Conservation (phyloP, 345 rosid genomes). For the Acer campestre region DNA sequence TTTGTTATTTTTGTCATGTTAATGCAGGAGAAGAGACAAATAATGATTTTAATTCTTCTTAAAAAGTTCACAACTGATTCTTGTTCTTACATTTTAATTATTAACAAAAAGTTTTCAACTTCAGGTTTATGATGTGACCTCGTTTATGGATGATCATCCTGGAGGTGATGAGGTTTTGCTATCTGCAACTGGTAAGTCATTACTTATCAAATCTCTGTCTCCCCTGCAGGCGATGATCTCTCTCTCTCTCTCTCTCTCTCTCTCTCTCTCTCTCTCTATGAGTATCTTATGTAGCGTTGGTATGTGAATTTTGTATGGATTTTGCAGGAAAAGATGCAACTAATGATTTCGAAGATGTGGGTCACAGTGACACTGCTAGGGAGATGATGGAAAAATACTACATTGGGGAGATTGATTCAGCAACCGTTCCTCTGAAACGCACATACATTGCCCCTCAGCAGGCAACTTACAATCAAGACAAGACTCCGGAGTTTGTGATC, state of each 20-base stretch:
- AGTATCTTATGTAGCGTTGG: neutral
- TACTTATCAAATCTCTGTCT: neutral
- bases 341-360: conserved; percentile 90
- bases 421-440: conserved; percentile 61
- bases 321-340: conserved; percentile 86
- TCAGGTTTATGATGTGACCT: conserved; percentile 93
- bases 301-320: neutral
- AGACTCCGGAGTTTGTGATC: conserved; percentile 63
- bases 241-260: neutral
- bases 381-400: conserved; percentile 72
- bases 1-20: neutral
- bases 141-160: conserved; percentile 99
- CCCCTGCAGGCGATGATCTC: too few relatives aligned
- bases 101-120: neutral
- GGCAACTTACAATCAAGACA: conserved; percentile 49
- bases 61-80: neutral
- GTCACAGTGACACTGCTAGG: conserved; percentile 92
- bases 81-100: neutral
- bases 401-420: conserved; percentile 73
- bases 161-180: conserved; percentile 97
- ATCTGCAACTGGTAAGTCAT: conserved; percentile 73
- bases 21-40: neutral
- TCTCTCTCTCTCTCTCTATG: neutral
- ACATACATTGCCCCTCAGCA: conserved; percentile 53
- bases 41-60: neutral